Evolutionary conservation across 371 early-diverging fungal species (phyloP).

Genomic region (Haplosporangium sp.): DNA sequence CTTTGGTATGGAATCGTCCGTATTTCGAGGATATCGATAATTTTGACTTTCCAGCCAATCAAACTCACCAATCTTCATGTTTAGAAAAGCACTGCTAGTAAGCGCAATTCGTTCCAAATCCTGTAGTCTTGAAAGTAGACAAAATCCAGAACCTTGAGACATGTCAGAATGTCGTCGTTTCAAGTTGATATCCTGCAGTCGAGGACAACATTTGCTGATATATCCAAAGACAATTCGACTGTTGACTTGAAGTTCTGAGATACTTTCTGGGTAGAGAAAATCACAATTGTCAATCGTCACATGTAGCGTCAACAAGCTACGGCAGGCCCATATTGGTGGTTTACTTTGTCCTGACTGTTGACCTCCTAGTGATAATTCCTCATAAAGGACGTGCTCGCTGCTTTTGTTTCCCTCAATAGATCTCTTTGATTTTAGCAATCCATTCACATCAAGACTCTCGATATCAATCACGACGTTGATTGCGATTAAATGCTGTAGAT

Average conservation of each 20-base stretch:
- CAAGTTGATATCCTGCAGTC: conserved; percentile 5
- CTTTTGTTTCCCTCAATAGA: no score
- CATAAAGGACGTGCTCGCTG: no score
- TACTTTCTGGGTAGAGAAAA: neutral
- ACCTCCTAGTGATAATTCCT: neutral
- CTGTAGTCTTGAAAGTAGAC: conserved; percentile 2
- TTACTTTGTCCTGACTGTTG: neutral
- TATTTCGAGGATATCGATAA: neutral
- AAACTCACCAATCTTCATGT: neutral
- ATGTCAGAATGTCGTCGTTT: neutral
- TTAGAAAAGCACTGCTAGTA: neutral
- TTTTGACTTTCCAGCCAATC: neutral
- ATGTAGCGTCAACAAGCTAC: neutral
- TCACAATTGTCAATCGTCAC: conserved; percentile 7
- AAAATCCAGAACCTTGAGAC: conserved; percentile 6
- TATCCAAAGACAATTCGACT: conserved; percentile 14
- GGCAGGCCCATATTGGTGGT: conserved; percentile 8
- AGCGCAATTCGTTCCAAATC: neutral
- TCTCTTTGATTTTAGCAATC: no score
- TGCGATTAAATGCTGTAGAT: conserved; percentile 7
- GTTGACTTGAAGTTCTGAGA: neutral
- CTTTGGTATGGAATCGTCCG: no score
- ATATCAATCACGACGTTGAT: conserved; percentile 4
- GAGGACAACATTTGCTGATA: conserved; percentile 11
- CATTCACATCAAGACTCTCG: no score